Conservation (phyloP, 495 filamentous ascomycete genomes). For the Xylaria venustula region DNA sequence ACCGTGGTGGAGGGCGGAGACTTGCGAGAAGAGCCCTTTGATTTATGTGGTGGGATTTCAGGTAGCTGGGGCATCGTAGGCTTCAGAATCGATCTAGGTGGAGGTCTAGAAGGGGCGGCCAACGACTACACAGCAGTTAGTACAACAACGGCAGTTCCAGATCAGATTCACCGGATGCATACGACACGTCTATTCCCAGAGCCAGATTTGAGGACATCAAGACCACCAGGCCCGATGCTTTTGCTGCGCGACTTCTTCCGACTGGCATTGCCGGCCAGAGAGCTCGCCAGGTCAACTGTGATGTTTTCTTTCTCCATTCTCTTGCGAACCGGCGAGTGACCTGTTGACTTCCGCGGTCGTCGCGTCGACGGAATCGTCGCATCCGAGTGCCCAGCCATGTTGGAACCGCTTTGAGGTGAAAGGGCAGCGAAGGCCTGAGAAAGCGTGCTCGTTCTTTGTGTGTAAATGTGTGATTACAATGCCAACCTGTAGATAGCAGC, state of each 20-base stretch:
- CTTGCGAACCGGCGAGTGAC: slow-evolving; percentile 55
- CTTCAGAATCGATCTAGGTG: slow-evolving; percentile 79
- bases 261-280: slow-evolving; percentile 37
- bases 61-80: slow-evolving; percentile 70
- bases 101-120: slow-evolving; percentile 40
- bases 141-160: slow-evolving; percentile 9
- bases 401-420: slow-evolving; percentile 11
- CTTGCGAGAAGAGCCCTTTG: slow-evolving; percentile 30
- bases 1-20: slow-evolving; percentile 17
- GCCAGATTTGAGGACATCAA: slow-evolving; percentile 75
- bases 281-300: slow-evolving; percentile 55
- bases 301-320: slow-evolving; percentile 69
- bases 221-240: slow-evolving; percentile 87
- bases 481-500: not conserved
- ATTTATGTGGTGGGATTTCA: slow-evolving; percentile 54
- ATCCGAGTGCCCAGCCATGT: slow-evolving; percentile 49
- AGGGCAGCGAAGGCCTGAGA: too few relatives aligned
- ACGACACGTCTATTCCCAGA: slow-evolving; percentile 82
- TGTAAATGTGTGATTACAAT: not conserved
- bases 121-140: slow-evolving; percentile 41
- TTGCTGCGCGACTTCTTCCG: slow-evolving; percentile 87
- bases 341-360: slow-evolving; percentile 77
- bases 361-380: slow-evolving; percentile 51
- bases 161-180: slow-evolving; percentile 28
- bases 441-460: not conserved